A percentile compares a stretch with the other conserved stretches of the same genome.
Evolutionary conservation across 116 monocot genomes (phyloP).

Genomic region (Iris pallida): DNA sequence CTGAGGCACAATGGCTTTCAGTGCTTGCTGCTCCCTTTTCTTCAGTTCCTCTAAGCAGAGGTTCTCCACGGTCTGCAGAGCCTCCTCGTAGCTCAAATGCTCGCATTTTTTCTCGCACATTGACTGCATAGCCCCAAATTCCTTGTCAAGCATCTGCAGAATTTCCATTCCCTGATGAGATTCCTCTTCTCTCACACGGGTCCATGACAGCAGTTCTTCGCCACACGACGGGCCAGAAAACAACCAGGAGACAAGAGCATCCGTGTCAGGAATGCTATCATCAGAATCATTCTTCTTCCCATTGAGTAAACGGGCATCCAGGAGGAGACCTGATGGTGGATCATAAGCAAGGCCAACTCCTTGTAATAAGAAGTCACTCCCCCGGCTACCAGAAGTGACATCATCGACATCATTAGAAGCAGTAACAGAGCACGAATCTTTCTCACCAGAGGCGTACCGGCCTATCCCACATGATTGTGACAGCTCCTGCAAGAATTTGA

Average conservation of each 20-base stretch:
- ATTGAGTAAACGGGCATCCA: constrained; percentile 36
- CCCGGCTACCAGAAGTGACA: constrained; percentile 2
- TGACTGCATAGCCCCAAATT: constrained; percentile 58
- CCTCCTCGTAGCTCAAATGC: constrained; percentile 62
- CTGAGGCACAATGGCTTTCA: constrained; percentile 12
- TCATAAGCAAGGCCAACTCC: constrained; percentile 40
- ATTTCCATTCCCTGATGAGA: constrained; percentile 43
- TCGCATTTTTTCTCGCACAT: constrained; percentile 75
- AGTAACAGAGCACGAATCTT: constrained; percentile 20
- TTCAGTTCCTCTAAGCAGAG: constrained; percentile 57
- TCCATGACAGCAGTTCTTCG: constrained; percentile 65
- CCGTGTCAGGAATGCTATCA: constrained; percentile 28
- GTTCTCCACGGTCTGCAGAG: constrained; percentile 47
- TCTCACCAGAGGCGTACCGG: constrained; percentile 34
- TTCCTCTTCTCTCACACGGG: constrained; percentile 48
- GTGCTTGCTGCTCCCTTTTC: constrained; percentile 35
- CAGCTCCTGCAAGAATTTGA: constrained; percentile 85
- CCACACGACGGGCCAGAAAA: constrained; percentile 47
- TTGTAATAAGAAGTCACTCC: constrained; percentile 19
- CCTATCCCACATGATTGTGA: constrained; percentile 65
- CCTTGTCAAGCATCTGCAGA: constrained; percentile 69
- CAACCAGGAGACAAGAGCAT: constrained; percentile 68
- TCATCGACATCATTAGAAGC: constrained; percentile 25
- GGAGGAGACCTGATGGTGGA: constrained; percentile 28
- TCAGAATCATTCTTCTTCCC: constrained; percentile 25